Evolutionary conservation across 371 early-diverging fungal genomes (phyloP), one percentile per base, ranked within the genome.

Genomic region (Saksenaea vasiformis): DNA sequence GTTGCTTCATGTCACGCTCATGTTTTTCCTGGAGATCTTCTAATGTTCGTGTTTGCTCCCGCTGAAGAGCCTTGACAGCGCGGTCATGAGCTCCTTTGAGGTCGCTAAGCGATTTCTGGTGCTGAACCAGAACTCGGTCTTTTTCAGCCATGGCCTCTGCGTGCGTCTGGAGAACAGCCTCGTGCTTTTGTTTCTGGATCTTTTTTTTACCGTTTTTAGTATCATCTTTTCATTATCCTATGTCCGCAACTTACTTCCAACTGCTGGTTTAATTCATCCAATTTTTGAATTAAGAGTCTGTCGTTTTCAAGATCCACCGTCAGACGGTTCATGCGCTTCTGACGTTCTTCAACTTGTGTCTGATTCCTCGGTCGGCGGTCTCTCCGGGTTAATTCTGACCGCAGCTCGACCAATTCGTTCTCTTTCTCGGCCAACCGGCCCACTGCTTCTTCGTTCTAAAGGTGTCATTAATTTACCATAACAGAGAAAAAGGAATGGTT

Each of bases 121-220:
- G 76, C 24, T 76, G 66, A 1, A 72, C 39, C 2, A 80, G 35
- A 0, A 27, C 71, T 17, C 72, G 65, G 47, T 82, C 79, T 44
- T 82, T 82, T 60, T 82, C 82, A 1, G 77, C 79, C 26, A 82
- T 73, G 22, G 67, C 74, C 43, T 77, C 69, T 0, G 79, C 79
- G 43, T 82, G 82, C 1, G 75, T 54, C 34, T 75, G 68, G 14
- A 82, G 58, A 3, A 72, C 69, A 11, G 73, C 69, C 59, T 78
- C 77, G 60, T 81, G 81, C 35, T 76, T 74, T 54, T 76, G 64
- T 47, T 81, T 81, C 63, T 81, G 81, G 10, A 73, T 58, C 81
- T 81, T 26, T 39, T 9, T 14, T 3, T 26, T 27, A 22, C 11
- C 17, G 34, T 43, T 2, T 17, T 38, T 44, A 24, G 34, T 43